These are phyloP conservation scores for Rosellinia necatrix DNA, from an alignment of 2,329 filamentous ascomycete species.

Conservation along the genomic window DNA sequence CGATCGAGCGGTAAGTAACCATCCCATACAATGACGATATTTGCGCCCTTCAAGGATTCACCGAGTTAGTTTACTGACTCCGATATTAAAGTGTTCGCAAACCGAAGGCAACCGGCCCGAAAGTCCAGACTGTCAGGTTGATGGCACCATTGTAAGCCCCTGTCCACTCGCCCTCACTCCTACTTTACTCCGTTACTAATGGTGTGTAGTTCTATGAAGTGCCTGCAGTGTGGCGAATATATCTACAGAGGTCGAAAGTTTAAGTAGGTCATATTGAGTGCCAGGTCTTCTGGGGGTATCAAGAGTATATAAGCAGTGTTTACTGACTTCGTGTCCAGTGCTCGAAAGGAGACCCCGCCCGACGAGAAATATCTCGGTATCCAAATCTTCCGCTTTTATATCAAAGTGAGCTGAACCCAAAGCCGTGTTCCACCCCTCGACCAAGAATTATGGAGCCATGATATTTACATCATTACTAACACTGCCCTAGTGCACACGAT, in stretches of 20 bases:
- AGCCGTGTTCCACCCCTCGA: background rate
- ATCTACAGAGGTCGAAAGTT: constrained; percentile 95
- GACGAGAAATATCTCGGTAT: constrained; percentile 90
- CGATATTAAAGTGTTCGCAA: constrained; percentile 53
- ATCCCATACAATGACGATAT: background rate
- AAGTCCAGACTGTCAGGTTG: constrained; percentile 82
- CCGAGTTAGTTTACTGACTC: background rate
- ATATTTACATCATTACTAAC: constrained; percentile 1
- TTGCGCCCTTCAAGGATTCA: background rate
- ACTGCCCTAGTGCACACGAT: constrained; percentile 25
- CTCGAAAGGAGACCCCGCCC: constrained; percentile 85
- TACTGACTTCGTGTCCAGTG: constrained; percentile 40
- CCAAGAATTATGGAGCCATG: too few species aligned
- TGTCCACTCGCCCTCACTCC: background rate
- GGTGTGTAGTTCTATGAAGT: constrained; percentile 41
- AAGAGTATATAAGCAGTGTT: background rate
- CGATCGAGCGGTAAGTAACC: constrained; percentile 62
- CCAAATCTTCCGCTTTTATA: constrained; percentile 87
- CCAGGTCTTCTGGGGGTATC: background rate
- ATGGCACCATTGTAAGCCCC: constrained; percentile 74
- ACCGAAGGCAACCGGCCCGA: constrained; percentile 75
- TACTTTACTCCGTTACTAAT: background rate
- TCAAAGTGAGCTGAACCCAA: constrained; percentile 51
- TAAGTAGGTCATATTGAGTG: constrained; percentile 55
- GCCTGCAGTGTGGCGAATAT: constrained; percentile 64